Evolutionary conservation across 441 rosid species (phyloP), one percentile per base, ranked within the genome.

Genomic region (Bruguiera hainesii): DNA sequence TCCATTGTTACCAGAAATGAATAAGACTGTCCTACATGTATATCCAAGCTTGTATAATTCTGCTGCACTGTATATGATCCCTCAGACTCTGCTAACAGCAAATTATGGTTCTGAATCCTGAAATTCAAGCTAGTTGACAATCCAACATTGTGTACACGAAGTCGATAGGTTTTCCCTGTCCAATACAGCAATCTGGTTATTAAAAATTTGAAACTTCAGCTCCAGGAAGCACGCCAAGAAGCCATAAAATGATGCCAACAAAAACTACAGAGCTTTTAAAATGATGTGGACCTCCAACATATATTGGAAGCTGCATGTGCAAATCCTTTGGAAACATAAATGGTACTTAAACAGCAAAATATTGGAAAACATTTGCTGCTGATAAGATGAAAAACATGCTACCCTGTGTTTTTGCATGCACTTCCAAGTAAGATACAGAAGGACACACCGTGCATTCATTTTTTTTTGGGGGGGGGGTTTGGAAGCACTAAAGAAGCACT

Each of bases 111-210:
- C 82, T 95, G 97, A 71, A 95, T 95, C 79, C 99, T 81, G 82
- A 95, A 91, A 76, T 95, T 95, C 79, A 91, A 82, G 49, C 91
- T 84, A 30, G 99, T 95, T 3, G 94, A 90, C 7, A 79, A 71
- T 67, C 99, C 99, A 59, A 95, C 97, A 65, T 95, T 95, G 69
- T 89, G 91, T 69, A 95, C 98, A 4, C 97, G 88, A 69, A 95
- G 42, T 56, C 97, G 87, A 66, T 95, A 91, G 39, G 98, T 91
- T 76, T 76, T 91, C 53, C 99, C 99, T 94, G 90, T 48, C 53
- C 63, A 80, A 26, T 23, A 60, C 65, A 48, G 70, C 5, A 63
- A 63, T 15, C 67, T 58, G 61, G 53, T 71, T 51, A 71, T 55
- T 23, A 50, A 30, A 65, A 23, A 15, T 20, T 35, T 42, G 39